phyloP scores from a whole-genome alignment of 768 basidiomycete genomes.

The Lactarius sp. region DNA sequence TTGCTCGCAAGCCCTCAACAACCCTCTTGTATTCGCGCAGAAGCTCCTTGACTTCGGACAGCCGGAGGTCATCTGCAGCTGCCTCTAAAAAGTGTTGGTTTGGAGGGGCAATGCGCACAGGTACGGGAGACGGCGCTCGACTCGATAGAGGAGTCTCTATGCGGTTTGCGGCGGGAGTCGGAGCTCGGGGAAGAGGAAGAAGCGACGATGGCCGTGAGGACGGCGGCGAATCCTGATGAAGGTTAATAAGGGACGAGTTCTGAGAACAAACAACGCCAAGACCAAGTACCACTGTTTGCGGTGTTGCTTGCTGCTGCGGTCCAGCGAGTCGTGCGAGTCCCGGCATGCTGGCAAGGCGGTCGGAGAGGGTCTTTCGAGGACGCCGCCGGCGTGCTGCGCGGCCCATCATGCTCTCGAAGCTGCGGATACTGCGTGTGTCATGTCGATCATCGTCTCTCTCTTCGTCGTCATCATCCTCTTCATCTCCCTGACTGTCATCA shows the following conservation, averaged over 20 bases:
- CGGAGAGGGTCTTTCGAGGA: constrained; percentile 67
- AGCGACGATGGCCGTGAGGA: constrained; percentile 40
- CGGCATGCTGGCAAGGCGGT: constrained; percentile 76
- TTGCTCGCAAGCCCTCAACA: constrained; percentile 58
- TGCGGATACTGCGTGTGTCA: constrained; percentile 73
- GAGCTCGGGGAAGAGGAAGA: constrained; percentile 30
- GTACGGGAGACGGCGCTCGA: constrained; percentile 37
- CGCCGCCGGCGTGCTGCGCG: constrained; percentile 27
- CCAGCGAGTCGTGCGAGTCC: constrained; percentile 43
- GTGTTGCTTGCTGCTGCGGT: constrained; percentile 11
- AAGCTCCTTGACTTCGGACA: constrained; percentile 78
- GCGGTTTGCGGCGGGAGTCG: constrained; percentile 31
- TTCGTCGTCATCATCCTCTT: constrained; percentile 38
- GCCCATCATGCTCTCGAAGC: constrained; percentile 83
- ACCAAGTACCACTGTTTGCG: constrained; percentile 3
- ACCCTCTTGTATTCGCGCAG: constrained; percentile 77
- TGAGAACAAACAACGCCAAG: constrained; percentile 1
- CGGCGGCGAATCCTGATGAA: constrained; percentile 34
- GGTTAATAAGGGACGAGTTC: constrained; percentile 2
- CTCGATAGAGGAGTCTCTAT: constrained; percentile 39
- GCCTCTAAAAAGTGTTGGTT: constrained; percentile 68
- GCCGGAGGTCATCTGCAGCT: constrained; percentile 65
- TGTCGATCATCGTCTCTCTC: constrained; percentile 36
- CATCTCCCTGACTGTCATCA: constrained; percentile 37
- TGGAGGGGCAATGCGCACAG: constrained; percentile 52